Conservation (phyloP, 768 basidiomycete species). For the Hortiboletus flavorubellus region DNA sequence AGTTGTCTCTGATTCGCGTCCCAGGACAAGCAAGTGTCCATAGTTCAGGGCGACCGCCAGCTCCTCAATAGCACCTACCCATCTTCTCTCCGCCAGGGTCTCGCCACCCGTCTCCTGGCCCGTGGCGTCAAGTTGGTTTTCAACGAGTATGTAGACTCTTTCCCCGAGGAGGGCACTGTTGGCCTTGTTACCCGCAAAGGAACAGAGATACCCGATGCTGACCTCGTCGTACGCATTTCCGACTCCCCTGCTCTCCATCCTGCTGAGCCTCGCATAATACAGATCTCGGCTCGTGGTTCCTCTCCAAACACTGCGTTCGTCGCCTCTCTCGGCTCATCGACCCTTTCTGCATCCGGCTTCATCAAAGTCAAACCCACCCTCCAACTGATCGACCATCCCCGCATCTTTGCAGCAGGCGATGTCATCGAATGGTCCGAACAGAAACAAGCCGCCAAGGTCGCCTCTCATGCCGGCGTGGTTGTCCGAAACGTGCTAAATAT, state of each 20-base stretch:
- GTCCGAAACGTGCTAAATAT: conserved; percentile 47
- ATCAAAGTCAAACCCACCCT: conserved; percentile 58
- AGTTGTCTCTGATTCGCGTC: conserved; percentile 5
- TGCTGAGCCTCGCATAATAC: not conserved
- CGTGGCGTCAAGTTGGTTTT: conserved; percentile 52
- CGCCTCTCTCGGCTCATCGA: conserved; percentile 38
- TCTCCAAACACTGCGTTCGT: conserved; percentile 56
- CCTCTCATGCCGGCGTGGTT: conserved; percentile 42
- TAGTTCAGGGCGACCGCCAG: conserved; percentile 53
- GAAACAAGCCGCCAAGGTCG: conserved; percentile 52
- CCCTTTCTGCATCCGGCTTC: conserved; percentile 36
- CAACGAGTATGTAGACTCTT: conserved; percentile 48
- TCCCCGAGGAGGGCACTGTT: conserved; percentile 36
- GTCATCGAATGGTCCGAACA: conserved; percentile 62
- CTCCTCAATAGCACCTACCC: conserved; percentile 59
- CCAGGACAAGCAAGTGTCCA: conserved; percentile 46
- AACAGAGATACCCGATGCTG: conserved; percentile 43
- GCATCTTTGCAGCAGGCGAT: conserved; percentile 66
- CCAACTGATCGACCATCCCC: conserved; percentile 47
- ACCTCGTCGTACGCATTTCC: conserved; percentile 50
- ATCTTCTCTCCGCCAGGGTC: conserved; percentile 45
- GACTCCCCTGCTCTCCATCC: not conserved
- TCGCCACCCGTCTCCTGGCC: conserved; percentile 39
- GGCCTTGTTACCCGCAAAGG: conserved; percentile 51
- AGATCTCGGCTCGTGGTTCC: conserved; percentile 31